Base-by-base conservation (phyloP, 208 protist species). In the Herpetomonas samuelpessoai region DNA sequence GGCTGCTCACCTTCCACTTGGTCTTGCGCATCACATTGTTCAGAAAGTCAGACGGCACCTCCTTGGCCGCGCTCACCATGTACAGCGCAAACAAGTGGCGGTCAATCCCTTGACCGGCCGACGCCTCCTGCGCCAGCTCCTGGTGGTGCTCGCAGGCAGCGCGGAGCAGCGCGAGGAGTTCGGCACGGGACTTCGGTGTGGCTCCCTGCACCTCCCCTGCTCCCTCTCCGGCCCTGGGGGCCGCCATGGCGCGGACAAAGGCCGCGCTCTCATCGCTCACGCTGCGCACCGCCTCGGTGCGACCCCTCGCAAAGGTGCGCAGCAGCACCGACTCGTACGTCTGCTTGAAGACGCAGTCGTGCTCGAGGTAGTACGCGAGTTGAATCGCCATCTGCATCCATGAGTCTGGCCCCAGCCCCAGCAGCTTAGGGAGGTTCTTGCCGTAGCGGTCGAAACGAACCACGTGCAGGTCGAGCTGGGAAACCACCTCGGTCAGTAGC, bases 71-170 rank as follows among this genome's bases (percentile, higher is more conserved):
- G 46, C 79, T 79, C 12, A 84, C 76, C 67, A 95, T 81, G 64
- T 86, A 93, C 3, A 97, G 77, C 2, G 76, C 86, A 52, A 97
- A 95, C 55, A 97, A 62, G 60, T 97, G 92, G 9, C 90, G 74
- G 46, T 96, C 92, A 21, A 93, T 71, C 49, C 88, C 91, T 2
- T 66, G 60, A n/a, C 92, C 92, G 1, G 72, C 62, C 52, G 85
- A 76, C 2, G 86, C 88, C 62, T 84, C 74, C 48, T 78, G 80
- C 57, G 74, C 79, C 10, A 44, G 45, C n/a, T 48, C 45, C 57
- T 80, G 69, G 73, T 96, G 91, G 12, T 29, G 14, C 29, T 78
- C 75, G 59, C 76, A 88, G 25, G 90, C 84, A 0, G 50, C 55
- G 18, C 73, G 57, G 16, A 96, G 71, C 48, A 92, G 57, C 22